Base-by-base conservation (phyloP, 805 yeast genomes). In the Saturnispora zaruensis region DNA sequence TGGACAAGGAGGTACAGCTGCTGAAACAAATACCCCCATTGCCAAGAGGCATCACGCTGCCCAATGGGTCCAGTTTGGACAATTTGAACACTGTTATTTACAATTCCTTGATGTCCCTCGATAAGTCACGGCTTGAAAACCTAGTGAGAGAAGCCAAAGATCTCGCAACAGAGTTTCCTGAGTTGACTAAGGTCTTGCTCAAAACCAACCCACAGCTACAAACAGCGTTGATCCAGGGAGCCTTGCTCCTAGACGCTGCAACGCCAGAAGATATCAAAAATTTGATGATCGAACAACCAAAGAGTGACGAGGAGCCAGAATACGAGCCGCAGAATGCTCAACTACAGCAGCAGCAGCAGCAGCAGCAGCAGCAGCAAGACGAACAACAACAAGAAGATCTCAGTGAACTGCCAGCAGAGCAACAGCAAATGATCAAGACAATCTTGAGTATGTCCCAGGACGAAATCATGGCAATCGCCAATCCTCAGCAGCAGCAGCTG, bases 121-220 rank as follows among this genome's bases (percentile, higher is more conserved):
- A 79, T 51, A 69, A 65, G 43, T 60, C 69, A 13, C 67, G 81
- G 32, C 72, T 81, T 46, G 57, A 66, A 6, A 75, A 70, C 38
- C 61, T 84, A 32, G 56, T 84, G 11, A 66, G 66, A 33, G 89
- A 85, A 53, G 74, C 86, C 14, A 77, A 81, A 58, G 63, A 68
- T 20, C 78, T 86, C 79, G 68, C 84, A 3, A 63, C 66, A 3
- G 73, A 72, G 25, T 75, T 81, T 51, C 85, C 87, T 0, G 72
- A 71, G 5, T 66, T 79, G 51, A 80, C 85, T 70, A 75, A 70
- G 46, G 75, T 74, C 38, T 67, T 90, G 32, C 68, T 90, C 16
- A 73, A 73, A 25, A 78, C 78, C 54, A 80, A 81, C 51, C 97
- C 97, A 0, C 97, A 91, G 63, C 70, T 91, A 43, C 69, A 87